These are phyloP conservation scores for Oryza meridionalis DNA, from an alignment of 176 grass and related monocot genomes.

Conservation along the genomic window DNA sequence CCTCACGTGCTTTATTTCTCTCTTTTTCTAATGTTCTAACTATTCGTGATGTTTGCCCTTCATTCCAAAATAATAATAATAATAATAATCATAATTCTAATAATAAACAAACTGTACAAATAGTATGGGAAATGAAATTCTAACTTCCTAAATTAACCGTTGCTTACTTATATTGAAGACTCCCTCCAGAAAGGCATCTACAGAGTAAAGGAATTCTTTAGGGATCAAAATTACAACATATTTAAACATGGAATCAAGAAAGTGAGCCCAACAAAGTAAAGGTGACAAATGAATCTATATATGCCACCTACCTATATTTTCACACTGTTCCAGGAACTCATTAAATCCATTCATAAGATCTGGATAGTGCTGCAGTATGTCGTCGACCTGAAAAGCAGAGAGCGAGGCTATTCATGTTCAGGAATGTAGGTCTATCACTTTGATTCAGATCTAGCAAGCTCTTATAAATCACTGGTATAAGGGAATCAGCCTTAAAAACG, in stretches of 20 bases:
- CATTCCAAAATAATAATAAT: conserved; percentile 32
- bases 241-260: conserved; percentile 28
- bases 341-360: conserved; percentile 75
- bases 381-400: conserved; percentile 52
- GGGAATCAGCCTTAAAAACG: not conserved
- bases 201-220: conserved; percentile 49
- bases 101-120: not conserved
- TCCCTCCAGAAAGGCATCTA: conserved; percentile 82
- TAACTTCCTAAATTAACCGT: not conserved
- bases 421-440: conserved; percentile 22
- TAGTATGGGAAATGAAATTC: not conserved
- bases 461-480: not conserved
- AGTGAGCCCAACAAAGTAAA: conserved; percentile 7
- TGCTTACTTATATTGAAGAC: conserved; percentile 71
- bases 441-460: not conserved
- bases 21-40: conserved; percentile 53
- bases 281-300: conserved; percentile 1
- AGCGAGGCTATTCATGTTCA: conserved; percentile 13
- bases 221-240: conserved; percentile 21
- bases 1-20: too few relatives aligned
- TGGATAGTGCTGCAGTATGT: conserved; percentile 68
- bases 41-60: conserved; percentile 53
- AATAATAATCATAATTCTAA: not conserved
- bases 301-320: conserved; percentile 66
- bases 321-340: conserved; percentile 75